phyloP scores from a whole-genome alignment of 1,139 yeast species.

The Pichia sorboxylosa region DNA sequence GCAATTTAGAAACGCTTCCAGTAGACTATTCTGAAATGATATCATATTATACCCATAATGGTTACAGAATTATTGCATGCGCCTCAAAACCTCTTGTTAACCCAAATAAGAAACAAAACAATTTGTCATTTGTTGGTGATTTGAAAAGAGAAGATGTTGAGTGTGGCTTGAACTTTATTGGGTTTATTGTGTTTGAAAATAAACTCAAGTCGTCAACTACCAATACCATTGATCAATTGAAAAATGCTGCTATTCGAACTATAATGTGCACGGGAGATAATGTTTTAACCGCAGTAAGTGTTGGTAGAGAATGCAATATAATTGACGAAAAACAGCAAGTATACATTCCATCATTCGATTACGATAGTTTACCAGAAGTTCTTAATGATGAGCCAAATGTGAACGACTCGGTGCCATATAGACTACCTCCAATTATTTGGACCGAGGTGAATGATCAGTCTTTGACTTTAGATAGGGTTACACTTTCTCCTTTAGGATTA shows the following conservation, averaged over 20 bases:
- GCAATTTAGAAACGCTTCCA: slow-evolving; percentile 63
- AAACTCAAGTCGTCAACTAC: slow-evolving; percentile 64
- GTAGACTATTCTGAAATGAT: slow-evolving; percentile 59
- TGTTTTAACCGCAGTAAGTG: slow-evolving; percentile 86
- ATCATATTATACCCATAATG: slow-evolving; percentile 80
- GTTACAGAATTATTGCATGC: slow-evolving; percentile 91
- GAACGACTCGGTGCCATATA: slow-evolving; percentile 9
- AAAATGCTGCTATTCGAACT: slow-evolving; percentile 63
- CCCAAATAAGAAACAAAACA: slow-evolving; percentile 19
- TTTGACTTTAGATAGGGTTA: slow-evolving; percentile 44
- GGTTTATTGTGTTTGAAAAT: slow-evolving; percentile 88
- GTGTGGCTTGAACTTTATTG: slow-evolving; percentile 56
- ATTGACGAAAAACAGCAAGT: slow-evolving; percentile 37
- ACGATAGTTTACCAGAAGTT: slow-evolving; percentile 10
- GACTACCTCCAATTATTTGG: slow-evolving; percentile 36
- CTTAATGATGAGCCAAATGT: not conserved
- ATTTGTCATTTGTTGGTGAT: slow-evolving; percentile 22
- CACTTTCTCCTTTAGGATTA: slow-evolving; percentile 40
- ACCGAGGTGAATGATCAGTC: slow-evolving; percentile 49
- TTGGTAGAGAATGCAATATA: slow-evolving; percentile 73
- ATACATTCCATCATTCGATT: slow-evolving; percentile 56
- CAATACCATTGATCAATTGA: slow-evolving; percentile 46
- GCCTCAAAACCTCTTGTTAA: slow-evolving; percentile 46
- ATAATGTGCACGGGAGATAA: slow-evolving; percentile 98
- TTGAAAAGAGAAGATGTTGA: slow-evolving; percentile 57